Evolutionary conservation across 371 early-diverging fungal species (phyloP), one percentile per base, ranked within the genome.

Genomic region (Mucor racemosus): DNA sequence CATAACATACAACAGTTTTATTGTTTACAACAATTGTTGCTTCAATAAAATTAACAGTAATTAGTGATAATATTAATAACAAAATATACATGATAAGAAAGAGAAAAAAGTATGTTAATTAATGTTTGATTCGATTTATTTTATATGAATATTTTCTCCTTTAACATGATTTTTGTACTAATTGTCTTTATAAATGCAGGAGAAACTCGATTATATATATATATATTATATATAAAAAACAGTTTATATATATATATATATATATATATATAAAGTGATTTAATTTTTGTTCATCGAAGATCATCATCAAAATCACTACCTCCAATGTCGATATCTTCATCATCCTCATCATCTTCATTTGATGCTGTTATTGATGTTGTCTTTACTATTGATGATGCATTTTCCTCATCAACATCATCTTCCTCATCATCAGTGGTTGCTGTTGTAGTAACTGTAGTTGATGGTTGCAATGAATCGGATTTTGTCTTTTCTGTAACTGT

Each of bases 321-420:
- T 67, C 88, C 88, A 68, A 88, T 86, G 62, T 86, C 86, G 73
- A 88, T 86, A 53, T 88, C 88, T 66, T 88, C 88, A 60, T 88
- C 88, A 39, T 85, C 86, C 21, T 88, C 86, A 19, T 82, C 77
- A n/a, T 84, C 85, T 10, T 57, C 68, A 1, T 53, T 41, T 5
- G 26, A 26, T 26, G 26, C 58, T 53, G 34, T 60, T 54, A 15
- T 61, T 11, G 1, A 2, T 11, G 9, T 38, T 38, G 38, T 38
- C 4, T 31, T 48, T 38, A 15, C 33, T 6, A 35, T 33, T 6
- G 55, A 35, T 31, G n/a, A 6, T 34, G 34, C 4, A 21, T 50
- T 13, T 1, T 50, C 50, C 50, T 26, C 50, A 11, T 50, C 26
- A 11, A 65, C 40, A 8, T 67, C 57, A 15, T 17, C 31, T 0